A percentile compares a stretch with the other conserved stretches of the same genome.
Evolutionary conservation across 441 rosid species (phyloP).

Genomic region (Iberis amara): DNA sequence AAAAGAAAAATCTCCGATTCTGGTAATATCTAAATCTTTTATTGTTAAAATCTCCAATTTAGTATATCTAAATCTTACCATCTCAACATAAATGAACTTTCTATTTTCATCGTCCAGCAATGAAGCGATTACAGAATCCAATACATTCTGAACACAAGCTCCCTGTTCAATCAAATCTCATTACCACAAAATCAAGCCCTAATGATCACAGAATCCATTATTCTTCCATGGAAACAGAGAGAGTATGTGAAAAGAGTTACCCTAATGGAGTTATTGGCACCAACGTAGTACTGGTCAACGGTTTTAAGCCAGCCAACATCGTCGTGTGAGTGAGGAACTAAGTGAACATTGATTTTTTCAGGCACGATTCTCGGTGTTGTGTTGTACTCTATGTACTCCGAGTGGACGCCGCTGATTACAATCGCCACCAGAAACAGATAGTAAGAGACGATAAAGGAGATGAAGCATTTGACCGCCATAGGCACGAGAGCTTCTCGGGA

Average conservation of each 20-base stretch:
- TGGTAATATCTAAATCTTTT: too few species aligned
- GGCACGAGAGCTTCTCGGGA: conserved; percentile 7
- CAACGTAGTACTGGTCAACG: conserved; percentile 95
- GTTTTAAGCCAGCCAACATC: conserved; percentile 99
- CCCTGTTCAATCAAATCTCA: conserved; percentile 42
- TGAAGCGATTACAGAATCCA: conserved; percentile 86
- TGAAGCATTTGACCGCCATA: conserved; percentile 25
- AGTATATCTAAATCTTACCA: conserved; percentile 33
- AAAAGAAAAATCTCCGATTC: neutral
- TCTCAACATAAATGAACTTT: conserved; percentile 82
- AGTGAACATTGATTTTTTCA: conserved; percentile 84
- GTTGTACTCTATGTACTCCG: conserved; percentile 66
- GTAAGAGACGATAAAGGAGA: neutral
- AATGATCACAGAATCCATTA: neutral
- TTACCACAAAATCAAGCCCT: conserved; percentile 1
- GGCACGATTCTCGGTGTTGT: conserved; percentile 69
- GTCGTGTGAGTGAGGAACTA: conserved; percentile 93
- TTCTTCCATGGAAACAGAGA: conserved; percentile 4
- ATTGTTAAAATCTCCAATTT: too few species aligned
- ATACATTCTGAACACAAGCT: conserved; percentile 91
- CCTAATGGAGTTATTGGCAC: conserved; percentile 93
- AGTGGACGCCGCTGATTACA: conserved; percentile 25
- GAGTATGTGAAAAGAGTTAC: conserved; percentile 27
- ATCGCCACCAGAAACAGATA: conserved; percentile 16
- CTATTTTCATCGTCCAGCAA: conserved; percentile 85